Base-by-base conservation (phyloP, 768 basidiomycete species). In the Suillus weaverae region DNA sequence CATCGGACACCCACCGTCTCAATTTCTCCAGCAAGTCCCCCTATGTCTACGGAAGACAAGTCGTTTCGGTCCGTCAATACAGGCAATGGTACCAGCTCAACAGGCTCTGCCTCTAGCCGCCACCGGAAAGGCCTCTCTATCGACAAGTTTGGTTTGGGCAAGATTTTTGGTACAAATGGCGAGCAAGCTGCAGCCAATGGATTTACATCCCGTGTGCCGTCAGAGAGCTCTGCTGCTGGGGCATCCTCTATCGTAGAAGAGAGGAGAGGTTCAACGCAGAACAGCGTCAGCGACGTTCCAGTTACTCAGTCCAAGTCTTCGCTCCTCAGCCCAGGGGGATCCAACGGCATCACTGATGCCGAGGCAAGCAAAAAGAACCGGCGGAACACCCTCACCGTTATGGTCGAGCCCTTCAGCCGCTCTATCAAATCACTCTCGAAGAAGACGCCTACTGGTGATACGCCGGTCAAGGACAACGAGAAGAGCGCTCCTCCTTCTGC, bases 301-400 rank as follows among this genome's bases (percentile, higher is more conserved):
- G 75, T 74, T 64, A 74, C 78, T 13, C 65, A 72, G 4, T 43
- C 68, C 64, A 74, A 74, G 64, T 68, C 73, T 4, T 63, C 74
- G 8, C 70, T 83, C 7, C 69, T 82, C 62, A 81, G 79, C 61
- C 81, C 81, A 0, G 70, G 71, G 20, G 73, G 76, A 36, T 55
- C 70, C 43, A 59, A 41, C 26, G 6, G 26, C 18, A 62, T 63
- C 60, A 68, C 69, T 59, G 70, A 72, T 65, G 64, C 73, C 62
- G 70, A 71, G 9, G 69, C 71, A 26, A 78, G 77, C 44, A 93
- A 86, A 81, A 88, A 88, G 76, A 82, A 78, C 66, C 81, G 89
- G 71, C 79, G 94, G 70, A 95, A 92, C 76, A 96, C 95, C 0
- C 81, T 97, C 67, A 94, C 90, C 0, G 86, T 95, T 46, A 92